Conservation (phyloP, 768 basidiomycete genomes). For the Xerocomellus intermedius region DNA sequence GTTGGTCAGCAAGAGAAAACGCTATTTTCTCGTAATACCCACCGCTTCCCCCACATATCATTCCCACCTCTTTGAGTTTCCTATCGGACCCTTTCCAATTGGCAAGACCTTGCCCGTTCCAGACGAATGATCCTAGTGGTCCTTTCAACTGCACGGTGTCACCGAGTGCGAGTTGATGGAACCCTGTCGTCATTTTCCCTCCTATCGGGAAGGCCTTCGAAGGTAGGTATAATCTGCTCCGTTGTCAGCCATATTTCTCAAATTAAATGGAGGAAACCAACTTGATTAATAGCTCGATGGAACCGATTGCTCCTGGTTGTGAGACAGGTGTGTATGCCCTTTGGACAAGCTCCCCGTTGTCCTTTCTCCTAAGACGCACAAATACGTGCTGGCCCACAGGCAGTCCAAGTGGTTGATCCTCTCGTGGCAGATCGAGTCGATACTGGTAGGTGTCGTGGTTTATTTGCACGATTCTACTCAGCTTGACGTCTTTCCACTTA, state of each 20-base stretch:
- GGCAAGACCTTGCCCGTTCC: conserved; percentile 42
- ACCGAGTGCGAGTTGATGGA: conserved; percentile 45
- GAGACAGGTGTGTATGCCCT: conserved; percentile 64
- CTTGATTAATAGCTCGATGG: conserved; percentile 56
- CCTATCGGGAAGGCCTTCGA: conserved; percentile 37
- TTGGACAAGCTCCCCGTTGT: conserved; percentile 46
- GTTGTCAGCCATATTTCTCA: conserved; percentile 5
- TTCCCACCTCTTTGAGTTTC: conserved; percentile 42
- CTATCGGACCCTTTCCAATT: conserved; percentile 36
- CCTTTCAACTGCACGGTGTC: conserved; percentile 58
- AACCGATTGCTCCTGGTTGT: conserved; percentile 38
- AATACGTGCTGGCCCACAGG: conserved; percentile 62
- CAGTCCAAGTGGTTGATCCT: conserved; percentile 47
- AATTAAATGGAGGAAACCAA: conserved; percentile 17
- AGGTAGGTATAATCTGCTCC: conserved; percentile 44
- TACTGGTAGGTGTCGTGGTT: conserved; percentile 52
- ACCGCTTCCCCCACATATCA: conserved; percentile 61
- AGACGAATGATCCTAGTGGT: conserved; percentile 56
- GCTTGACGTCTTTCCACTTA: conserved; percentile 47
- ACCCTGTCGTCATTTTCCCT: conserved; percentile 52
- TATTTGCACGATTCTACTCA: conserved; percentile 37
- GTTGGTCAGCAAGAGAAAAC: neutral
- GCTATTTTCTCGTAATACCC: conserved; percentile 6
- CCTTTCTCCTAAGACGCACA: conserved; percentile 44
- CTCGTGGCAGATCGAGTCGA: conserved; percentile 44